Evolutionary conservation across 2,329 filamentous ascomycete genomes (phyloP), one percentile per base, ranked within the genome.

Genomic region (Nigrospora sphaerica): DNA sequence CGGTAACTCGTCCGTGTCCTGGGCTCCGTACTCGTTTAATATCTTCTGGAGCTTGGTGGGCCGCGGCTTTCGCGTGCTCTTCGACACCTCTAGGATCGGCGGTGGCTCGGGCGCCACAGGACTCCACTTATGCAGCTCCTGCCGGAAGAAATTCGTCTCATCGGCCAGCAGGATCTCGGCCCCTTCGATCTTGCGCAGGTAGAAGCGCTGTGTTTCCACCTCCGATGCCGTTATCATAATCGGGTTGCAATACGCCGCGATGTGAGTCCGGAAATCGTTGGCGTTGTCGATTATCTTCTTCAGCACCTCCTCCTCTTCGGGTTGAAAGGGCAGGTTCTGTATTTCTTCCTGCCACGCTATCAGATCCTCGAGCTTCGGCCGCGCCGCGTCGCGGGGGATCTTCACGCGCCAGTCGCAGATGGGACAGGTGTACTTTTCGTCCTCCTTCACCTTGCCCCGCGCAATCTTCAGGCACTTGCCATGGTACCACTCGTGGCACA

Each of bases 401-500:
- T 92, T 95, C 61, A 96, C 87, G 16, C 93, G 85, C 82, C 91
- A 96, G 64, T 98, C 93, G 63, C 93, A 98, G 51, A 98, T 95
- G 0, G 93, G 93, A 59, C 93, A 98, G 1, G 92, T 97, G 62
- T 96, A 98, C 64, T 95, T 95, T 62, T 97, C 93, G 52, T 95
- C 92, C 61, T 97, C 93, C 68, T 97, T 97, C 57, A 98, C 88
- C 62, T 97, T 98, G 44, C 93, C 93, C 42, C 93, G 82, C 3
- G 93, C 93, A 60, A 98, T 96, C 71, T 98, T 98, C 34, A 98
- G 75, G 59, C 93, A 98, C 66, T 96, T 97, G 49, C 93, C 92
- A 59, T 98, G 93, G 61, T 98, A 98, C 93, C 93, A 98, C 71
- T 98, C 93, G 60, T 96, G 92, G 66, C 93, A 98, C 35, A 96